Evolutionary conservation across 2,329 filamentous ascomycete species (phyloP), one percentile per base, ranked within the genome.

Genomic region (Lojkania enalia): DNA sequence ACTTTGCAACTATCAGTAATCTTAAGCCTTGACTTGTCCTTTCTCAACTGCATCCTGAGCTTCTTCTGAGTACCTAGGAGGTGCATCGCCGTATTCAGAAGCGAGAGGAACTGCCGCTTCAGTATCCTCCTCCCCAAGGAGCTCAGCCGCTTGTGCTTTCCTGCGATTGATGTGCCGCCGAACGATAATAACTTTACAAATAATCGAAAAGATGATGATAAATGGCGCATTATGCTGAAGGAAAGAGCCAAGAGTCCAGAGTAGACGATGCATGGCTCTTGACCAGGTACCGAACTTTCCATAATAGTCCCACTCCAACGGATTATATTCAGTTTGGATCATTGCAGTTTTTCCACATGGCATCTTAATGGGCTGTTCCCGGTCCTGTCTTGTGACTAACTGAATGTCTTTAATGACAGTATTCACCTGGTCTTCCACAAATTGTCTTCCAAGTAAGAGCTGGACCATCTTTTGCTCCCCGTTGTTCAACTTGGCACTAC

Each of bases 301-400:
- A 44, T 57, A 61, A 21, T 53, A 42, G 37, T 67, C 64, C 64
- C 64, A 66, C 21, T 65, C 57, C 11, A 47, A 36, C 1, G 63
- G 61, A 14, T 64, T 56, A 42, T 54, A 66, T 3, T 44, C 25
- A 0, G 59, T 64, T 27, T 43, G 42, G n/a, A 56, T 25, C 47
- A 61, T 59, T 4, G 60, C 60, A 21, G 53, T 40, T 27, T 49
- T 61, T 3, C 64, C 63, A 27, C 64, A 66, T 27, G 56, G 52
- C 62, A 64, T 65, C 29, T 38, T 52, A 32, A 55, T 50, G 11
- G 61, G 60, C 35, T 56, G 42, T 5, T 25, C 35, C 12, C 52
- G 51, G 20, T 60, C 49, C 14, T 51, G 44, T 1, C 49, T 50
- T 13, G 54, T 51, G 9, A 65, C 48, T 13, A 64, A 30, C 31